These are phyloP conservation scores for Thecaphora thlaspeos DNA, from an alignment of 1,284 basidiomycete species.

Conservation along the genomic window DNA sequence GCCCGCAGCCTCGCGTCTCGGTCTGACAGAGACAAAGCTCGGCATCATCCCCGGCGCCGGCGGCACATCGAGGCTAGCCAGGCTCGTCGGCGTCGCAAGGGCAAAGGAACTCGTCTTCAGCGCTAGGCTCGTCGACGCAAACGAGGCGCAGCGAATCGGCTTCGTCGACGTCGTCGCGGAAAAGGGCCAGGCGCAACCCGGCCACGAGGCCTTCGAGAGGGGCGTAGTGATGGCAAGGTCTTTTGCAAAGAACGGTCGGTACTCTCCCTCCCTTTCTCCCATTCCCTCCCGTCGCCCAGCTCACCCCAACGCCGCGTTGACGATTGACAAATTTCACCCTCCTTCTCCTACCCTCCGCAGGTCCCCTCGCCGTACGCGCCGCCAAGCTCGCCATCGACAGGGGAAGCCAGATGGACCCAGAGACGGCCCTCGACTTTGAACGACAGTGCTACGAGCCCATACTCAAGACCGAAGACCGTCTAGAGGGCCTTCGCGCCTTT, in stretches of 20 bases:
- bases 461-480: conserved; percentile 73
- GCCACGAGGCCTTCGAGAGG: conserved; percentile 15
- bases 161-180: conserved; percentile 74
- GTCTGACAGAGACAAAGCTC: conserved; percentile 77
- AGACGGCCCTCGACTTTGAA: conserved; percentile 79
- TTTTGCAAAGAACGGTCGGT: conserved; percentile 66
- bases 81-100: conserved; percentile 75
- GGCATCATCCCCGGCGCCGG: conserved; percentile 82
- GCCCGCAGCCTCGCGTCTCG: conserved; percentile 70
- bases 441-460: conserved; percentile 79
- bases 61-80: conserved; percentile 75
- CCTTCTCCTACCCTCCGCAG: conserved; percentile 59
- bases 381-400: conserved; percentile 84
- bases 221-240: conserved; percentile 22
- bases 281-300: too few relatives aligned
- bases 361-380: conserved; percentile 81
- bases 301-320: too few relatives aligned
- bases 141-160: conserved; percentile 74
- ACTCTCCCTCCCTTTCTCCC: conserved; percentile 1
- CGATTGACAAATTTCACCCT: conserved; percentile 6
- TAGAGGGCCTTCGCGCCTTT: conserved; percentile 84
- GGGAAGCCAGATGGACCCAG: conserved; percentile 68
- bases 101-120: conserved; percentile 87
- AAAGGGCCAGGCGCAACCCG: conserved; percentile 12
- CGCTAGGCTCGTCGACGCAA: conserved; percentile 67